A percentile compares a stretch with the other conserved stretches of the same genome.
These are phyloP conservation scores for Cicer yamashitae DNA, from an alignment of 306 rosid genomes.

Conservation along the genomic window DNA sequence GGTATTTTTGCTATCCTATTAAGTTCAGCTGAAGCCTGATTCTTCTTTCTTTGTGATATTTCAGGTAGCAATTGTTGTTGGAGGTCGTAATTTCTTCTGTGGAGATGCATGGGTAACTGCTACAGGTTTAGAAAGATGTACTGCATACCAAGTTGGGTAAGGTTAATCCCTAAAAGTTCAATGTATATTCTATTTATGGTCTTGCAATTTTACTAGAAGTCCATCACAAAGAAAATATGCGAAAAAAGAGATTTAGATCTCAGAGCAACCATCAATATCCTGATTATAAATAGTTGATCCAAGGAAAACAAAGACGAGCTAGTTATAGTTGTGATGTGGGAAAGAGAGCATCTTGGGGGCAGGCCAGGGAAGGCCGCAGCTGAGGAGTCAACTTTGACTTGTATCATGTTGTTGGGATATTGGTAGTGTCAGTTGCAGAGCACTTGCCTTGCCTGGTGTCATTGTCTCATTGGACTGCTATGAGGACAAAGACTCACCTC, in stretches of 20 bases:
- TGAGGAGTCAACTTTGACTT: conserved; percentile 30
- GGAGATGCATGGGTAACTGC: conserved; percentile 91
- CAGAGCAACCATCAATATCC: conserved; percentile 6
- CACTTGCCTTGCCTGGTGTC: not conserved
- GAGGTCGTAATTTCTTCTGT: conserved; percentile 94
- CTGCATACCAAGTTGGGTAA: conserved; percentile 97
- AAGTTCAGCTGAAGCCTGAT: conserved; percentile 40
- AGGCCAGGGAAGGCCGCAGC: conserved; percentile 12
- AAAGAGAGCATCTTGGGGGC: conserved; percentile 24
- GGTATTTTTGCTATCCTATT: conserved; percentile 28
- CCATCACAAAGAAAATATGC: conserved; percentile 25
- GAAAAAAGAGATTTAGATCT: conserved; percentile 22
- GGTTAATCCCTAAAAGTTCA: conserved; percentile 43
- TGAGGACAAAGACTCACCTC: conserved; percentile 5
- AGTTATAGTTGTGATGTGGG: conserved; percentile 7
- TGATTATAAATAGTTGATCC: conserved; percentile 32
- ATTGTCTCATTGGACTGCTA: conserved; percentile 3
- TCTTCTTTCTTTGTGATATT: conserved; percentile 38
- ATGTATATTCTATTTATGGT: conserved; percentile 5
- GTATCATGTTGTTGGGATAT: conserved; percentile 21
- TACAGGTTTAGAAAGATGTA: conserved; percentile 87
- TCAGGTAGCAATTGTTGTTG: conserved; percentile 92
- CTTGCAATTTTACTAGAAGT: conserved; percentile 32
- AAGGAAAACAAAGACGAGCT: conserved; percentile 10
- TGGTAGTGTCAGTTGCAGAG: conserved; percentile 34